Evolutionary conservation across 768 basidiomycete species (phyloP).

Genomic region (Sutorius australiensis): DNA sequence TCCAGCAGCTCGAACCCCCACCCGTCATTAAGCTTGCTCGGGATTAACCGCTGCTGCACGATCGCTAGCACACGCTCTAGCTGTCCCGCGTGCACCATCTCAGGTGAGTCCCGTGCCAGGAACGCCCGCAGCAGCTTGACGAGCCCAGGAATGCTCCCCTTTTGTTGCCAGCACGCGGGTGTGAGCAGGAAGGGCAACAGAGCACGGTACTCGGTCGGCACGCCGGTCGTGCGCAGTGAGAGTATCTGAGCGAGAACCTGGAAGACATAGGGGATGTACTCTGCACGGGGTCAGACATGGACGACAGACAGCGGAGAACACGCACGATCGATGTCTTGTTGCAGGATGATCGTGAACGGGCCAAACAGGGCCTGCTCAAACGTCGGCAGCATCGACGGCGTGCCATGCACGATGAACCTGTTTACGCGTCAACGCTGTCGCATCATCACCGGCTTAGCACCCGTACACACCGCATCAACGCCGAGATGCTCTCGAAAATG

Average conservation of each 20-base stretch:
- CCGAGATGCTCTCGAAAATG: constrained; percentile 95
- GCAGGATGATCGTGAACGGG: constrained; percentile 82
- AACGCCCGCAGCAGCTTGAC: constrained; percentile 86
- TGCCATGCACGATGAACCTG: constrained; percentile 79
- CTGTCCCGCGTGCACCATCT: constrained; percentile 70
- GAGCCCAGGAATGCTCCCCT: constrained; percentile 91
- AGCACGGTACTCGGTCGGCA: constrained; percentile 74
- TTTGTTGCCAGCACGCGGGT: constrained; percentile 86
- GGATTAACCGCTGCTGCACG: constrained; percentile 84
- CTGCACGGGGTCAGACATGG: constrained; percentile 27
- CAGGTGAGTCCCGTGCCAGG: constrained; percentile 61
- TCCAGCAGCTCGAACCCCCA: constrained; percentile 92
- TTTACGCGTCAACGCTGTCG: neutral
- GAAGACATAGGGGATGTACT: constrained; percentile 97
- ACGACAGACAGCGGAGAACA: constrained; percentile 17
- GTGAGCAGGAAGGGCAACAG: constrained; percentile 82
- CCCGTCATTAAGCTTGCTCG: constrained; percentile 80
- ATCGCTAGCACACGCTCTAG: constrained; percentile 79
- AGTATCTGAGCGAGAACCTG: constrained; percentile 96
- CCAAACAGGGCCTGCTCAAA: constrained; percentile 85
- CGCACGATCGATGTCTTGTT: constrained; percentile 88
- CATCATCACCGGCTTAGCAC: neutral
- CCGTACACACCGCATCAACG: constrained; percentile 69
- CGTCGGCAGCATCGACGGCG: constrained; percentile 57
- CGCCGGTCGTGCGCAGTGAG: constrained; percentile 60